These are phyloP conservation scores for Solanum neorickii DNA, from an alignment of 257 asterid species.

Conservation along the genomic window DNA sequence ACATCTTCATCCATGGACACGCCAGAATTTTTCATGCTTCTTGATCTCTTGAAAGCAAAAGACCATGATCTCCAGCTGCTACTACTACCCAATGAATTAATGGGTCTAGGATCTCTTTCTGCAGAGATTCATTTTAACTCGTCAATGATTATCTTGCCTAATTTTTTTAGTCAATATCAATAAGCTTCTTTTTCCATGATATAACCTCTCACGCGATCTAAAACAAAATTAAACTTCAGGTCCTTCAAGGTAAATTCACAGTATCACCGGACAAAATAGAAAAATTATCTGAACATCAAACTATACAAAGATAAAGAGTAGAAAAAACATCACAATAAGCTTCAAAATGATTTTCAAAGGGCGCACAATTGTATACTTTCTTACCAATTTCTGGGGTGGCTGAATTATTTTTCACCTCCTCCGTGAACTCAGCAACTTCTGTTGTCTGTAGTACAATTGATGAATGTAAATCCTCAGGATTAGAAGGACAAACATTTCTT, in stretches of 20 bases:
- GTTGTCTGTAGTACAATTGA: conserved; percentile 12
- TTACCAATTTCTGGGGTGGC: conserved; percentile 35
- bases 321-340: neutral
- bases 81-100: conserved; percentile 20
- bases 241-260: neutral
- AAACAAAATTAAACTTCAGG: neutral
- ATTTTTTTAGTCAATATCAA: neutral
- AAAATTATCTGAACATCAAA: neutral
- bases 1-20: conserved; percentile 8
- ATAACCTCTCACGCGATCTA: neutral
- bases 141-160: conserved; percentile 5
- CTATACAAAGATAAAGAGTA: neutral
- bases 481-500: conserved; percentile 7
- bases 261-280: neutral
- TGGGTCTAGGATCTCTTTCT: conserved; percentile 31
- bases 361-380: neutral
- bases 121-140: conserved; percentile 9
- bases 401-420: conserved; percentile 22
- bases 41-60: conserved; percentile 35
- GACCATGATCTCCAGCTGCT: conserved; percentile 36
- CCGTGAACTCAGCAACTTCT: conserved; percentile 5
- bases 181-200: neutral
- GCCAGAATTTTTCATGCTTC: conserved; percentile 18
- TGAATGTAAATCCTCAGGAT: conserved; percentile 5
- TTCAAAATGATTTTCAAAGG: neutral